phyloP scores from a whole-genome alignment of 2,329 filamentous ascomycete species.

The Microcera coccophila region DNA sequence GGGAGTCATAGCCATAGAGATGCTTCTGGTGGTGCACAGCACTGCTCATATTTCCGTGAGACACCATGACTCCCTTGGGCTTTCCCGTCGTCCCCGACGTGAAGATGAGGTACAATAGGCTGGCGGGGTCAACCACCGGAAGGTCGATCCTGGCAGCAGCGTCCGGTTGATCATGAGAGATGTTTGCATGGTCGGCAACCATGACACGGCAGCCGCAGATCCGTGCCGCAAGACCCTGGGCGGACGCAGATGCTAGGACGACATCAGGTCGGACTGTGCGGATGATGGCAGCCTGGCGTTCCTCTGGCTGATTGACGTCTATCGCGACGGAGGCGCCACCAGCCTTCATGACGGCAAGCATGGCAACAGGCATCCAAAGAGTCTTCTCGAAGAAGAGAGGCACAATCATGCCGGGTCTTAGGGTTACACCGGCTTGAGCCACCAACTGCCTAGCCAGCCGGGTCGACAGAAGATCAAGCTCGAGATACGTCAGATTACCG shows the following conservation, averaged over 20 bases:
- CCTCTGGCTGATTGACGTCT: constrained; percentile 26
- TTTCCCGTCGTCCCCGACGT: constrained; percentile 62
- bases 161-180: constrained; percentile 13
- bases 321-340: constrained; percentile 33
- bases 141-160: no score
- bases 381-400: constrained; percentile 34
- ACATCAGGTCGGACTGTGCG: constrained; percentile 16
- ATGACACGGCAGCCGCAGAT: constrained; percentile 19
- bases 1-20: constrained; percentile 37
- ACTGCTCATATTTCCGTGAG: constrained; percentile 45
- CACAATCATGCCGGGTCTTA: constrained; percentile 25
- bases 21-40: constrained; percentile 28
- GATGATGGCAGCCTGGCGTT: constrained; percentile 24
- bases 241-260: constrained; percentile 19
- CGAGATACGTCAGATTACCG: no score
- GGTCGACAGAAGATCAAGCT: no score
- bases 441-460: no score
- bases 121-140: constrained; percentile 39
- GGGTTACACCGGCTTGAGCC: constrained; percentile 16
- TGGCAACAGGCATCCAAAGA: constrained; percentile 26
- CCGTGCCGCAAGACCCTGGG: constrained; percentile 14
- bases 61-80: constrained; percentile 58
- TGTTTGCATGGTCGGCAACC: constrained; percentile 11
- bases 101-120: constrained; percentile 56
- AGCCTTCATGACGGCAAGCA: constrained; percentile 32